Evolutionary conservation across 495 filamentous ascomycete species (phyloP), one percentile per base, ranked within the genome.

Genomic region (Pyrenopolyporus hunteri): DNA sequence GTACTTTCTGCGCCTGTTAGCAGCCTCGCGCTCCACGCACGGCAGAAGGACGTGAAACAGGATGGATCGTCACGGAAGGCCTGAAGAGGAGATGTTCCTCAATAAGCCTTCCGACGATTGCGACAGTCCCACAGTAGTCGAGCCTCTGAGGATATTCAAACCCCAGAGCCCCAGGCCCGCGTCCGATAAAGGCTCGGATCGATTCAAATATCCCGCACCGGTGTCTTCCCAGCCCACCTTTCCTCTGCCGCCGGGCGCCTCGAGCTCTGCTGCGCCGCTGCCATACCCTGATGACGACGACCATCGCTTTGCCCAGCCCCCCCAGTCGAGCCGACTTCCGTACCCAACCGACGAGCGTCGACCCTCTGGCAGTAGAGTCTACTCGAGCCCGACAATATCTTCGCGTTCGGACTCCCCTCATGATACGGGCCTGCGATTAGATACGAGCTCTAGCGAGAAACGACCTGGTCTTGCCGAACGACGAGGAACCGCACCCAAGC

Each of bases 81-180:
- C 82, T 46, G 83, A 88, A 32, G 88, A 89, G 59, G 90, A 93
- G 78, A 84, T 94, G 71, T 93, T 93, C 72, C 80, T 93, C 63
- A 82, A 82, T 63, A 76, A 83, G 11, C 83, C 80, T 26, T 72
- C 75, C 14, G 77, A 78, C 19, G 83, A 87, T 46, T 81, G 77
- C 68, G 79, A 84, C 60, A 86, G 87, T 49, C 88, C 91, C 33
- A 88, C 87, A 2, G n/a, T n/a, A n/a, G 83, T 97, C 56, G 91
- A 89, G 53, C 93, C 93, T 22, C 75, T 97, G 71, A 85, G 91
- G 61, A 96, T 97, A 68, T 87, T 85, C 78, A 96, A 96, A 73
- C 80, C 80, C 9, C 69, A 72, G 69, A 84, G 72, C 74, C 85
- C 80, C 37, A 75, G 71, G 70, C 80, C 76, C 74, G 80, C 42